Conservation (phyloP, 805 yeast species). For the Zygosaccharomyces gambellarensis region DNA sequence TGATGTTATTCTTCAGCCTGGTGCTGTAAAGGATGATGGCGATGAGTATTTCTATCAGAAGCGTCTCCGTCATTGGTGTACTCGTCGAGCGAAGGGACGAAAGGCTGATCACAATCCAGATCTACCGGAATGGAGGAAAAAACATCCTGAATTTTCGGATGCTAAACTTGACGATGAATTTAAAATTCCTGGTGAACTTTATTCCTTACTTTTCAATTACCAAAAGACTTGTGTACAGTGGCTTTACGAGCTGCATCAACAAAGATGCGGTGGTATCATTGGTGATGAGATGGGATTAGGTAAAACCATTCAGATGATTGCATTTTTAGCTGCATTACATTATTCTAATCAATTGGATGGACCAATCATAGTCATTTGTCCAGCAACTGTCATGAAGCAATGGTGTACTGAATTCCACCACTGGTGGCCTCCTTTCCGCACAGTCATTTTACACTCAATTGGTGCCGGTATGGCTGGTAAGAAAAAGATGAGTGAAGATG, state of each 20-base stretch:
- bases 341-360: conserved; percentile 68
- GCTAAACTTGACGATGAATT: conserved; percentile 67
- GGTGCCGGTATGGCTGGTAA: conserved; percentile 72
- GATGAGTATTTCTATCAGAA: conserved; percentile 58
- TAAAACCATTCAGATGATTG: conserved; percentile 86
- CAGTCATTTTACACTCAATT: conserved; percentile 82
- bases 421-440: conserved; percentile 97
- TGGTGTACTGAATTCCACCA: conserved; percentile 96
- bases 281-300: conserved; percentile 99
- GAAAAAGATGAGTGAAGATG: conserved; percentile 40
- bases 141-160: conserved; percentile 75
- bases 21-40: conserved; percentile 64
- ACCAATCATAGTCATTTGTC: conserved; percentile 86
- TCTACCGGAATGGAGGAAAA: conserved; percentile 59
- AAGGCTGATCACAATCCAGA: conserved; percentile 19
- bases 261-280: conserved; percentile 87
- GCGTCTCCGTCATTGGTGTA: conserved; percentile 58
- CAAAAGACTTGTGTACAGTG: conserved; percentile 97
- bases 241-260: conserved; percentile 91
- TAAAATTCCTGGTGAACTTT: conserved; percentile 84
- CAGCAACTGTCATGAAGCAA: conserved; percentile 92
- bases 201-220: conserved; percentile 80
- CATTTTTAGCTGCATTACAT: conserved; percentile 87
- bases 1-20: conserved; percentile 21
- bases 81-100: conserved; percentile 43